Evolutionary conservation across 2,329 filamentous ascomycete species (phyloP), one percentile per base, ranked within the genome.

Genomic region (Colletotrichum sp.): DNA sequence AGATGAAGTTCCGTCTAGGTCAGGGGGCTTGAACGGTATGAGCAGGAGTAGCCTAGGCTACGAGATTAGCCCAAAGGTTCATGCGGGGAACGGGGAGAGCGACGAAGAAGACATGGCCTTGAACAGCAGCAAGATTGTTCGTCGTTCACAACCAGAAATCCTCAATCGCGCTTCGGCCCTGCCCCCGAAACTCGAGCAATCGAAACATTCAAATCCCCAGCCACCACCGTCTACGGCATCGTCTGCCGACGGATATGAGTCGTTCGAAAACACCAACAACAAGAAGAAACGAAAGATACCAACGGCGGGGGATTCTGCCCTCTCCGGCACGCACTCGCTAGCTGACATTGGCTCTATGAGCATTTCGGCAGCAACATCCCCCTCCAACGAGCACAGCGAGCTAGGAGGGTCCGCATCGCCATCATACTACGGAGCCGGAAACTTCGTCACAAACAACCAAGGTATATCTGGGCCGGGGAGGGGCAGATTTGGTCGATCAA

Each of bases 241-340:
- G 6, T 94, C 93, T 4, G 87, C 91, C 13, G 96, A 98, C 83
- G 96, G 96, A 16, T 98, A 98, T 83, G 97, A 99, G 84, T 97
- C 95, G 8, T 98, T 98, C 81, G 97, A 99, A 85, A 98, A 98
- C 81, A 98, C 95, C 44, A 98, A 98, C 84, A 99, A 99, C 83
- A 99, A 99, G 86, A 99, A 98, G 88, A 98, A 99, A 85, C 92
- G 97, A 79, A 99, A 99, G 86, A 98, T 99, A 48, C 97, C 97
- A 0, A 96, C 96, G 0, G 95, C 95, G 12, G 94, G 95, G 22
- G 94, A 95, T 80, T 88, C 92, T 16, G 28, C 61, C 2, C 64
- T 87, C 36, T 84, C 83, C 57, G 84, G 84, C 6, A 80, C 80
- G 22, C 86, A 88, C 75, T 81, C 81, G 6, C 78, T 85, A 22